Percentiles rank a stretch among this genome's conserved stretches.
Evolutionary conservation across 305 asterid genomes (phyloP).

Genomic region (Fraxinus latifolia): DNA sequence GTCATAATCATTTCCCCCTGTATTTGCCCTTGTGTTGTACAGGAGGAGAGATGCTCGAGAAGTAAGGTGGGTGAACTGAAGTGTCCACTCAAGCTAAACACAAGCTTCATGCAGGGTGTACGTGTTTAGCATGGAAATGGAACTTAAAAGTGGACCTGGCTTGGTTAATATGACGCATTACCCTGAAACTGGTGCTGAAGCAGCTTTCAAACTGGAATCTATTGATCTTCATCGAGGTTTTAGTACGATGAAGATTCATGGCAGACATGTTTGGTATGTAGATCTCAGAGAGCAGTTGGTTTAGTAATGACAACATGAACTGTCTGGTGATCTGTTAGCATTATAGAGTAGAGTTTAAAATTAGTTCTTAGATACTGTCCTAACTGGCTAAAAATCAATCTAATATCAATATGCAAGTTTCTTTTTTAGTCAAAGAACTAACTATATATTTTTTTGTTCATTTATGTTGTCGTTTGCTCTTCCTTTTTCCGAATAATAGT

Average conservation of each 20-base stretch:
- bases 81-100: constrained; percentile 39
- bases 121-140: constrained; percentile 37
- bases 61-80: constrained; percentile 40
- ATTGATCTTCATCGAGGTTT: constrained; percentile 28
- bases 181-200: constrained; percentile 31
- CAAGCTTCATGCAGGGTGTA: constrained; percentile 31
- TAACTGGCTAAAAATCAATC: neutral
- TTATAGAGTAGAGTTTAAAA: neutral
- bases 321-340: neutral
- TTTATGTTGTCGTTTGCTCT: neutral
- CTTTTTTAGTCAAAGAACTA: neutral
- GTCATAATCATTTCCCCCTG: constrained; percentile 68
- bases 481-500: neutral
- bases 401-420: neutral
- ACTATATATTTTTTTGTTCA: neutral
- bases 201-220: constrained; percentile 26
- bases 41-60: constrained; percentile 63
- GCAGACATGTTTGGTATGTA: constrained; percentile 31
- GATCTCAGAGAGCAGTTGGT: constrained; percentile 8
- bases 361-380: neutral
- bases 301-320: neutral
- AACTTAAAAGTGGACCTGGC: constrained; percentile 38
- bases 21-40: constrained; percentile 84
- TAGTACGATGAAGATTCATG: constrained; percentile 32
- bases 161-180: constrained; percentile 30